A percentile compares a stretch with the other conserved stretches of the same genome.
Conservation (phyloP, 73 alveolate genomes). For the Tetrahymena borealis region DNA sequence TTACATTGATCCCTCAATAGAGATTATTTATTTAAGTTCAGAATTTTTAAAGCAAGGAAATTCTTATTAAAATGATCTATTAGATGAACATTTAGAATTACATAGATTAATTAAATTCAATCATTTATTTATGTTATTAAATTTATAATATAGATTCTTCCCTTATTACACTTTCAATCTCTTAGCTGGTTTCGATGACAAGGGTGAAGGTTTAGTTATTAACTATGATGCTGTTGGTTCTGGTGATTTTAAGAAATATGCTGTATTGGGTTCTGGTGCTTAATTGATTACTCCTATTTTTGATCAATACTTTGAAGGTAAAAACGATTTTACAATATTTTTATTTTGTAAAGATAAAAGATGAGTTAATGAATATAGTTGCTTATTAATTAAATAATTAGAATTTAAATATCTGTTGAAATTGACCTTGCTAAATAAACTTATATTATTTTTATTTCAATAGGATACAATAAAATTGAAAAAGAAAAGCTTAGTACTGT, state of each 20-base stretch:
- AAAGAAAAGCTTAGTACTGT: background rate
- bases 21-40: no score
- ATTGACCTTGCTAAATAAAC: background rate
- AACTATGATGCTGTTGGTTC: background rate
- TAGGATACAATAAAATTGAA: background rate
- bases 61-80: no score
- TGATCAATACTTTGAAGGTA: background rate
- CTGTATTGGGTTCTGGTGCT: background rate
- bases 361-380: background rate
- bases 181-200: conserved; percentile 73
- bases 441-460: background rate
- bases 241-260: background rate
- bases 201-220: conserved; percentile 72
- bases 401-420: background rate
- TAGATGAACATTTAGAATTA: no score
- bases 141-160: conserved; percentile 95
- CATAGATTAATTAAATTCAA: background rate
- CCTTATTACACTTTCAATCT: conserved; percentile 91
- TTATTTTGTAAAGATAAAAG: background rate
- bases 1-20: no score
- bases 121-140: conserved; percentile 28
- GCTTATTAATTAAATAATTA: background rate
- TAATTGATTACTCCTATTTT: background rate
- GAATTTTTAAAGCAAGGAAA: no score
- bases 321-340: background rate